Evolutionary conservation across 1,284 basidiomycete species (phyloP), one percentile per base, ranked within the genome.

Genomic region (Blastosporella zonata): DNA sequence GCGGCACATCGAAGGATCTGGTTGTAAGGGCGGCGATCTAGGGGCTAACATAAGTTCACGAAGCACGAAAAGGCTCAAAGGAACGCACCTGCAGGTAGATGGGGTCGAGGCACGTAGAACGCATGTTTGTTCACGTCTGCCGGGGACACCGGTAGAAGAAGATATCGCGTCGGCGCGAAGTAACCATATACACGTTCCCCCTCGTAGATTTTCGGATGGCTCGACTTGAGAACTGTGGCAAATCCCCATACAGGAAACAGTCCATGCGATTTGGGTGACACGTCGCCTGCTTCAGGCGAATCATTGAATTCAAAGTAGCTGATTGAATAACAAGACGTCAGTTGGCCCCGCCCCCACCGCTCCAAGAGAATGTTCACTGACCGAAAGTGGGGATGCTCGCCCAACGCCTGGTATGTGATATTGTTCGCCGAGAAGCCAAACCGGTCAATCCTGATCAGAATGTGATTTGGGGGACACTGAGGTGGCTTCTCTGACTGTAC

Each of bases 341-440:
- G n/a, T n/a, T 36, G 10, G 15, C n/a, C 10, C 27, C 20, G 27
- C 34, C 12, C 21, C 17, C 13, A 7, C 3, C 9, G 9, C 13
- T 7, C 7, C 33, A 23, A 22, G 23, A 29, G 20, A 38, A 29
- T 22, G 13, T 13, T 10, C 7, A 56, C 68, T 29, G 45, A 81
- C 82, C 76, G 67, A 52, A 82, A 84, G 57, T 82, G 78, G 7
- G 82, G 72, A 46, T 75, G 73, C 53, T 84, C 82, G 18, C 82
- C 83, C 4, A 85, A 67, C 5, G 72, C 69, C 58, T 81, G 76
- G 55, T 81, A 81, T 13, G 79, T 79, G 6, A 81, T 49, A 56
- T 85, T 85, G 59, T 85, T 85, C 29, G 82, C 73, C 17, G 81
- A 82, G 60, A 79, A 85, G 1, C 81, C 81, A 58, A 84, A 84